Evolutionary conservation across 169 alveolate genomes (phyloP), one percentile per base, ranked within the genome.

Genomic region (Plasmodium adleri): DNA sequence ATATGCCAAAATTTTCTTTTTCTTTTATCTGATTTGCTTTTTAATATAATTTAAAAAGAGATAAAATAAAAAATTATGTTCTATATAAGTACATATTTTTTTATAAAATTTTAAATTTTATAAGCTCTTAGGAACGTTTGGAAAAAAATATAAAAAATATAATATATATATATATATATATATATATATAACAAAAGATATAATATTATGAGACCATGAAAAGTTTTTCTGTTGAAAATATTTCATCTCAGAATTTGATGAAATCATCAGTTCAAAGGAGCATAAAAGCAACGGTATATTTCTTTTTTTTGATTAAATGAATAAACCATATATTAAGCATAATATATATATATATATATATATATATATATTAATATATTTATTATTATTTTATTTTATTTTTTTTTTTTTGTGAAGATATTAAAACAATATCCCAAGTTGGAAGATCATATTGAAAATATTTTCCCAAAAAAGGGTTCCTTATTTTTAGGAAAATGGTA

Each of bases 401-500:
- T 15, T 59, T 56, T 88, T 66, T 20, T 60, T 62, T 45, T 56
- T 32, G 58, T 68, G 22, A 78, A 88, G 92, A 87, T 96, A 49
- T 68, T 95, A 74, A 93, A 94, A 90, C 96, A 68, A 67, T 96
- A 88, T 28, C 98, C 98, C 0, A 95, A 95, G 20, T 91, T 97
- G 66, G 98, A 96, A 60, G 94, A 93, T 49, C 95, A 95, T 47
- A 93, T 96, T 74, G 98, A 97, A 52, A 97, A 94, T 47, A 95
- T 98, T 15, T 90, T 97, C 91, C 98, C 99, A 26, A 96, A 97
- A 92, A 96, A 95, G 86, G 94, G 94, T 3, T 74, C 95, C n/a
- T 59, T 96, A 20, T 91, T 92, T 54, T 90, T 95, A 68, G 97
- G 97, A 49, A 96, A 96, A 74, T 96, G 98, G 97, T 94, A 75